Percentiles rank a stretch among this genome's conserved stretches.
phyloP scores from a whole-genome alignment of 352 stramenopile species.

The Paralagenidium karlingii region DNA sequence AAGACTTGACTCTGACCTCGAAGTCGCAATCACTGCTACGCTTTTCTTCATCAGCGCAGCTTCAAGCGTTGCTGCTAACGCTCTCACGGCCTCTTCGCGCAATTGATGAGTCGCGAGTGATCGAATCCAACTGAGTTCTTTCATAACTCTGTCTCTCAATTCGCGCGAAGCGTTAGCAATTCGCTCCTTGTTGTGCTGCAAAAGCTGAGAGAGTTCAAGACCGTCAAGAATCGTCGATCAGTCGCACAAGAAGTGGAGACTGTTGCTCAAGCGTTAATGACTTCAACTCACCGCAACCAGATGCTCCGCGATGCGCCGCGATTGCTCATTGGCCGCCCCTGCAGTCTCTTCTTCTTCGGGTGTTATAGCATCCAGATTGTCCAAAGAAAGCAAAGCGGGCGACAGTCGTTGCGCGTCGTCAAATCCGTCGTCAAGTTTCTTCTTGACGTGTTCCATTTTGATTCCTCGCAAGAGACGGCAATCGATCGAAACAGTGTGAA shows the following conservation, averaged over 20 bases:
- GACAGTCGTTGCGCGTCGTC: slow-evolving; percentile 26
- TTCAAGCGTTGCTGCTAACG: slow-evolving; percentile 31
- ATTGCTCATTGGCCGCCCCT: slow-evolving; percentile 70
- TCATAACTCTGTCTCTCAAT: no score
- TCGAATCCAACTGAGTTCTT: no score
- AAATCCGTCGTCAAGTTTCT: slow-evolving; percentile 40
- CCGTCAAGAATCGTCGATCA: no score
- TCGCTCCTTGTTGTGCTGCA: slow-evolving; percentile 24
- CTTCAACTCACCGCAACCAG: no score
- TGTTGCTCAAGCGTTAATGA: no score
- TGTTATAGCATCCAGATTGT: slow-evolving; percentile 76
- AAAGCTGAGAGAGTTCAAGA: no score
- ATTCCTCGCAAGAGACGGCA: slow-evolving; percentile 63
- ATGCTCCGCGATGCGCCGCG: slow-evolving; percentile 69
- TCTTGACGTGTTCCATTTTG: slow-evolving; percentile 82
- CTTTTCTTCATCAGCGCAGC: slow-evolving; percentile 50
- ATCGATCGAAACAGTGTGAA: slow-evolving; percentile 30
- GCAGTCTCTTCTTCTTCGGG: slow-evolving; percentile 67
- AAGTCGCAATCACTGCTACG: slow-evolving; percentile 40
- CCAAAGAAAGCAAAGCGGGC: slow-evolving; percentile 54
- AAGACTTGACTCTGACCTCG: slow-evolving; percentile 44
- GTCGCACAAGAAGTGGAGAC: no score
- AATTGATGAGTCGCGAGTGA: no score
- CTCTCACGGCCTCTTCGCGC: slow-evolving; percentile 8
- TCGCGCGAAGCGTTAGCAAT: slow-evolving; percentile 51